Conservation (phyloP, 2,329 filamentous ascomycete genomes). For the Ophiostoma sp. region DNA sequence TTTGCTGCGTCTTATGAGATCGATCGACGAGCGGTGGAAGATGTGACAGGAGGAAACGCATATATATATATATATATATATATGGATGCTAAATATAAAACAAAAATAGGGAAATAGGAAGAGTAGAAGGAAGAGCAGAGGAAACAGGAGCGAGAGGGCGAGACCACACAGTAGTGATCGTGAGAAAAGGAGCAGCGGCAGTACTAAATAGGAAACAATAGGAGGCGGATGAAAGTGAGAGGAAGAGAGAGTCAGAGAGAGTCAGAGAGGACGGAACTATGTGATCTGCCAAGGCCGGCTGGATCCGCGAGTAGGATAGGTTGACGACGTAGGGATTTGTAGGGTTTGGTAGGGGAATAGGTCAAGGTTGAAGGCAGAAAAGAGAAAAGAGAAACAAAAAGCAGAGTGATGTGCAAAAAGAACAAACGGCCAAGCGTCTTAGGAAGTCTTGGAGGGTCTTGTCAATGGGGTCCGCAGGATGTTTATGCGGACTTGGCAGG, state of each 20-base stretch:
- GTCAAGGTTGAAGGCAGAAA: slow-evolving; percentile 5
- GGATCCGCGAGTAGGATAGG: neutral
- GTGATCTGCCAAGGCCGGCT: slow-evolving; percentile 16
- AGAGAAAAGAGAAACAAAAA: slow-evolving; percentile 3
- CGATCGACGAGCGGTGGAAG: neutral
- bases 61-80: neutral
- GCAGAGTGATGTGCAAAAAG: slow-evolving; percentile 12
- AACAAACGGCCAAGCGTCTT: slow-evolving; percentile 26
- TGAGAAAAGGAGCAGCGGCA: neutral
- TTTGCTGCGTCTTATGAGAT: slow-evolving; percentile 11
- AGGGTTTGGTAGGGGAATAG: neutral
- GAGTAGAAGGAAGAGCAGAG: neutral
- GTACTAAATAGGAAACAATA: slow-evolving; percentile 12
- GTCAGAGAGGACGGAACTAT: neutral
- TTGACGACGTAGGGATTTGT: neutral
- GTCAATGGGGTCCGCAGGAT: slow-evolving; percentile 19
- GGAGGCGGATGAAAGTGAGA: neutral
- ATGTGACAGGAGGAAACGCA: slow-evolving; percentile 2
- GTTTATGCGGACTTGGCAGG: slow-evolving; percentile 23
- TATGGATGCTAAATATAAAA: neutral
- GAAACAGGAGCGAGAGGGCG: neutral
- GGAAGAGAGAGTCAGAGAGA: neutral
- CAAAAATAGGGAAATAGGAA: neutral
- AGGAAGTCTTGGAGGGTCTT: slow-evolving; percentile 21
- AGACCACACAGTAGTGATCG: slow-evolving; percentile 4